A percentile compares a stretch with the other conserved stretches of the same genome.
Evolutionary conservation across 768 basidiomycete genomes (phyloP).

Genomic region (Termitomyces titanicus): DNA sequence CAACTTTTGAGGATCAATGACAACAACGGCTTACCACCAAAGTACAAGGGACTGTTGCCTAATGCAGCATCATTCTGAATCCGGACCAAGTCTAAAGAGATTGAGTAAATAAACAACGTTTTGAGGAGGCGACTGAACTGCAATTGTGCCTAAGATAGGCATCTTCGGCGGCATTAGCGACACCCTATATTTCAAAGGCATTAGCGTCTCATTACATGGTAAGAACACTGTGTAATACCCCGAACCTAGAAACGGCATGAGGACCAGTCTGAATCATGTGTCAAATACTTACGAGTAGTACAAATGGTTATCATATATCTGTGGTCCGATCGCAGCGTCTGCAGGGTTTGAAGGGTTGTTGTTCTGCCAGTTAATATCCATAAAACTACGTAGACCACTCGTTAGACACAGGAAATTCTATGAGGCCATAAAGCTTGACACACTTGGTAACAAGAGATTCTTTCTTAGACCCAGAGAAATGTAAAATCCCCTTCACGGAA

Average conservation of each 20-base stretch:
- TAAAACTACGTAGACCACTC: slow-evolving; percentile 50
- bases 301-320: slow-evolving; percentile 75
- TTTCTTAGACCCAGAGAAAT: slow-evolving; percentile 7
- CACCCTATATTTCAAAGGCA: slow-evolving; percentile 44
- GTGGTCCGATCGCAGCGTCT: slow-evolving; percentile 63
- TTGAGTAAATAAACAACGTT: background rate
- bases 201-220: background rate
- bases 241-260: slow-evolving; percentile 38
- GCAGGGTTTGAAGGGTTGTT: slow-evolving; percentile 70
- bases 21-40: slow-evolving; percentile 28
- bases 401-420: slow-evolving; percentile 7
- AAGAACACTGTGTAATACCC: slow-evolving; percentile 34
- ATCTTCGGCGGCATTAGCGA: slow-evolving; percentile 57
- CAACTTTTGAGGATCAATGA: background rate
- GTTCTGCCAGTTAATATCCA: slow-evolving; percentile 79
- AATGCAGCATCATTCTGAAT: slow-evolving; percentile 32
- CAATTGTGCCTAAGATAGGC: slow-evolving; percentile 69
- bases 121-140: slow-evolving; percentile 42
- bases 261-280: background rate
- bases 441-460: slow-evolving; percentile 35
- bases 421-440: slow-evolving; percentile 1
- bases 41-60: slow-evolving; percentile 37
- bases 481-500: slow-evolving; percentile 18
- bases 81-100: slow-evolving; percentile 51
- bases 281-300: slow-evolving; percentile 59